Evolutionary conservation across 805 yeast species (phyloP).

Genomic region (Metschnikowia chrysomelidarum): DNA sequence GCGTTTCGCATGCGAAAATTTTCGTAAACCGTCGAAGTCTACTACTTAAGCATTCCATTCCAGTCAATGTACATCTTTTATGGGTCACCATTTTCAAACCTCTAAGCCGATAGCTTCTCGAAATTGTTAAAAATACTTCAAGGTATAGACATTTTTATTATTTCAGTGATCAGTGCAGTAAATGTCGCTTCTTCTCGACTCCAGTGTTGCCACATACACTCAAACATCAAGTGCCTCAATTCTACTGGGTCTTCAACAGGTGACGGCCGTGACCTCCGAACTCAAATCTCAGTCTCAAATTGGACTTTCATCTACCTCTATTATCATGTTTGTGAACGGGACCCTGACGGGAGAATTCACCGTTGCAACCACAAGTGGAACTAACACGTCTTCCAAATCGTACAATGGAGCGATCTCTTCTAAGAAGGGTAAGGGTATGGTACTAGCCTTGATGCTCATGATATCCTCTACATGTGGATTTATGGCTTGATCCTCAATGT

Average conservation of each 20-base stretch:
- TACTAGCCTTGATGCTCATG: no score
- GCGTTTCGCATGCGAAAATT: constrained; percentile 5
- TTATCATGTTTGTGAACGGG: constrained; percentile 1
- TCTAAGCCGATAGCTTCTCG: no score
- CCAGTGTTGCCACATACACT: constrained; percentile 10
- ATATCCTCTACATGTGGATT: no score
- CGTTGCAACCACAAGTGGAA: no score
- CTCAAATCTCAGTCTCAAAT: constrained; percentile 1
- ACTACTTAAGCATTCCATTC: constrained; percentile 1
- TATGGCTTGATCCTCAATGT: no score
- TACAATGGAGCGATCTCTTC: no score
- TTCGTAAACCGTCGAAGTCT: constrained; percentile 1
- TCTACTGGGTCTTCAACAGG: constrained; percentile 18
- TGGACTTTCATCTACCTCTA: neutral
- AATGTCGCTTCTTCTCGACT: constrained; percentile 20
- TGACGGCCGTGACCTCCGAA: constrained; percentile 9
- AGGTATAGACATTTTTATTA: no score
- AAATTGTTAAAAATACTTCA: no score
- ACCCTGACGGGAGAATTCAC: neutral
- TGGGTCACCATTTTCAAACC: neutral
- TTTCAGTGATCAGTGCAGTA: no score
- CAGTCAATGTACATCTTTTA: neutral
- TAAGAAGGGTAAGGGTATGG: no score
- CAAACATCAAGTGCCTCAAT: constrained; percentile 9
- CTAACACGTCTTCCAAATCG: no score